phyloP scores from a whole-genome alignment of 2,329 filamentous ascomycete genomes.

The Fusarium multiceps region DNA sequence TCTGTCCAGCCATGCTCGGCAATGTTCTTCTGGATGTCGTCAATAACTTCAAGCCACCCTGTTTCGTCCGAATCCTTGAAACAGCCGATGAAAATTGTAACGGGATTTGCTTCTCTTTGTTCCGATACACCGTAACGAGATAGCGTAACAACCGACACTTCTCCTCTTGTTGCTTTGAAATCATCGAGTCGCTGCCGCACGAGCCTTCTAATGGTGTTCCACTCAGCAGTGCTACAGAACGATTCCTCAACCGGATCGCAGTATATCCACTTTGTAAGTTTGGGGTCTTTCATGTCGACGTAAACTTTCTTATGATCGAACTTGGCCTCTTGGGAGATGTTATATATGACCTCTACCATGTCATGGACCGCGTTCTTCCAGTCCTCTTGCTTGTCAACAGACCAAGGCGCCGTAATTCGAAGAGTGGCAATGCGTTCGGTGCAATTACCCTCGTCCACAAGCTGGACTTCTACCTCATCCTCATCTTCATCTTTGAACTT shows the following conservation, averaged over 20 bases:
- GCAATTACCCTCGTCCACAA: not conserved
- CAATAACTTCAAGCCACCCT: not conserved
- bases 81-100: not conserved
- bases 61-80: not conserved
- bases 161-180: rapidly evolving
- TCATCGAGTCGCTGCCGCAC: rapidly evolving
- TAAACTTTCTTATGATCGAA: rapidly evolving
- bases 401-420: not conserved
- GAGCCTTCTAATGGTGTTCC: not conserved
- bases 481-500: not conserved
- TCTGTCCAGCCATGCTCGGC: not conserved
- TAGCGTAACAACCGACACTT: rapidly evolving
- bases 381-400: not conserved
- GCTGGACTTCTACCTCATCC: not conserved
- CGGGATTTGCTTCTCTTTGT: not conserved
- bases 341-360: rapidly evolving
- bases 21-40: not conserved
- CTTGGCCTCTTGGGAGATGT: rapidly evolving
- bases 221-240: not conserved
- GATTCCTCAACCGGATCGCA: not conserved
- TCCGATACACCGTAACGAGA: rapidly evolving
- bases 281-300: not conserved
- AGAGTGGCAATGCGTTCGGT: not conserved
- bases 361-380: not conserved
- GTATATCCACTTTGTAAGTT: rapidly evolving